A percentile compares a stretch with the other conserved stretches of the same genome.
Evolutionary conservation across 345 rosid species (phyloP).

Genomic region (Eucalyptus regnans): DNA sequence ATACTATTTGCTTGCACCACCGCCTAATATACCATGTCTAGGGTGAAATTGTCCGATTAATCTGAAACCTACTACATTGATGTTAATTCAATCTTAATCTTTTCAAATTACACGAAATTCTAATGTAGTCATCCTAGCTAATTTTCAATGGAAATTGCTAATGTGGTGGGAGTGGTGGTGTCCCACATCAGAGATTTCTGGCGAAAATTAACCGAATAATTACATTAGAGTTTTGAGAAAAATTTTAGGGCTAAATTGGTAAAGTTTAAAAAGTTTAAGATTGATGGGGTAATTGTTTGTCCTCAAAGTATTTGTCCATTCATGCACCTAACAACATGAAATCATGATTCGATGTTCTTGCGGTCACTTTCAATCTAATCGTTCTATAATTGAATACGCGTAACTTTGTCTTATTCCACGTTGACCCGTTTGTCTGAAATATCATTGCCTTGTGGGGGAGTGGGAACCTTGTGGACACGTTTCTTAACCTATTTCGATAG

Average conservation of each 20-base stretch:
- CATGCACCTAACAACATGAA: background rate
- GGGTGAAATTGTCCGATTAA: background rate
- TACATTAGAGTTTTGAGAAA: rapidly evolving
- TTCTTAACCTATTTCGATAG: background rate
- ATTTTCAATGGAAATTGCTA: rapidly evolving
- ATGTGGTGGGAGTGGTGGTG: background rate
- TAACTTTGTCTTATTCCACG: background rate
- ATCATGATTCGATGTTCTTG: background rate
- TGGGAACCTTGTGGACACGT: background rate
- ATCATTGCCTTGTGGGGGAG: background rate
- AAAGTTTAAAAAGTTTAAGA: background rate
- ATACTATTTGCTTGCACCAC: background rate
- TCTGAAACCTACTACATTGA: background rate
- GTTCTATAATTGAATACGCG: background rate
- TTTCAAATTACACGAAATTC: background rate
- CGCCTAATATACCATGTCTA: background rate
- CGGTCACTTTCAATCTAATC: background rate
- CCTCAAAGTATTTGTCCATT: background rate
- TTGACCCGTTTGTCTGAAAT: background rate
- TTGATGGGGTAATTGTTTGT: rapidly evolving
- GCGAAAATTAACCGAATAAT: rapidly evolving
- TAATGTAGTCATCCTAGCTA: rapidly evolving
- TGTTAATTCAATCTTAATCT: background rate
- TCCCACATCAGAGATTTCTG: rapidly evolving
- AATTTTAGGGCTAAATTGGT: rapidly evolving